Evolutionary conservation across 2,329 filamentous ascomycete genomes (phyloP).

Genomic region (Talaromyces verruculosus): DNA sequence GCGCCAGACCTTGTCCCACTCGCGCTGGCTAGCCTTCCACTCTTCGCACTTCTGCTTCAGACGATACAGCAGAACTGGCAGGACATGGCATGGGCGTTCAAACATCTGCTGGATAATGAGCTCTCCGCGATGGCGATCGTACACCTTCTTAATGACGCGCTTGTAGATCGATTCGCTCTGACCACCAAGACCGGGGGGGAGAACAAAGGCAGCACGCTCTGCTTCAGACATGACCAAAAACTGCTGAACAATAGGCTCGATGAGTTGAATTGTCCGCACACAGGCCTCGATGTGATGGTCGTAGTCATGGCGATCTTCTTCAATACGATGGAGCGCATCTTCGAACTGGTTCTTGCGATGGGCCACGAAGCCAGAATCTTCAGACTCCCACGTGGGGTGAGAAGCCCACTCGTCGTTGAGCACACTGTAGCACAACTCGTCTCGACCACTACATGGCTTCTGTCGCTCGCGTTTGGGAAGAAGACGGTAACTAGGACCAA

Average conservation of each 20-base stretch:
- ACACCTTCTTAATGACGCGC: slow-evolving; percentile 95
- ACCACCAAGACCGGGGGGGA: slow-evolving; percentile 81
- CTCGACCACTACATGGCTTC: slow-evolving; percentile 88
- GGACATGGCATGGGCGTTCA: slow-evolving; percentile 75
- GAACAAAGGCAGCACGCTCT: slow-evolving; percentile 72
- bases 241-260: slow-evolving; percentile 90
- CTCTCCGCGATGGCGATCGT: slow-evolving; percentile 77
- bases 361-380: slow-evolving; percentile 95
- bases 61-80: slow-evolving; percentile 82
- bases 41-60: slow-evolving; percentile 96
- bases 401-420: slow-evolving; percentile 98
- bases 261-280: slow-evolving; percentile 88
- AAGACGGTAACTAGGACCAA: slow-evolving; percentile 91
- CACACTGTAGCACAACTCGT: slow-evolving; percentile 89
- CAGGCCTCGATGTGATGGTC: slow-evolving; percentile 98
- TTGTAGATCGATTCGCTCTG: slow-evolving; percentile 97
- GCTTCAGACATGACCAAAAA: slow-evolving; percentile 74
- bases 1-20: slow-evolving; percentile 99
- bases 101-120: slow-evolving; percentile 88
- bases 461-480: slow-evolving; percentile 87
- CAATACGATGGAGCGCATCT: slow-evolving; percentile 90
- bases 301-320: slow-evolving; percentile 97
- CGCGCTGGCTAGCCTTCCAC: slow-evolving; percentile 93
- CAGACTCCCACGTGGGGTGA: slow-evolving; percentile 97
- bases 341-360: slow-evolving; percentile 96